A percentile compares a stretch with the other conserved stretches of the same genome.
These are phyloP conservation scores for Pichia eremophila DNA, from an alignment of 805 yeast species.

Conservation along the genomic window DNA sequence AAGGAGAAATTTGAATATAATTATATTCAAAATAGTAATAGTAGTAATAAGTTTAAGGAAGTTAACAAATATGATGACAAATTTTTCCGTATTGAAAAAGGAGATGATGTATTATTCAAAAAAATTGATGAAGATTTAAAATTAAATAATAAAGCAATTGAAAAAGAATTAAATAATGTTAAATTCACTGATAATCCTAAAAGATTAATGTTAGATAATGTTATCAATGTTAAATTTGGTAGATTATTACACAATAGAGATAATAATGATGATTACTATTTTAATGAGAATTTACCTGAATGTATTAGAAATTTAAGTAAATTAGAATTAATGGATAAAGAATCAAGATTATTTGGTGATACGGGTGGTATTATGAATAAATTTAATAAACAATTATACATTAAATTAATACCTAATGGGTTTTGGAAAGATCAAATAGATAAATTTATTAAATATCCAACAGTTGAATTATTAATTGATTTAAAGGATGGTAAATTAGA, in stretches of 20 bases:
- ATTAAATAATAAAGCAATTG: background rate
- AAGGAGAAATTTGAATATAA: constrained; percentile 22
- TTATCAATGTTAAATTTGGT: constrained; percentile 23
- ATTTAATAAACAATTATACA: constrained; percentile 21
- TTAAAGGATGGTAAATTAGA: constrained; percentile 15
- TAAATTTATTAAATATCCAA: constrained; percentile 19
- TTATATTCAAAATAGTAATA: constrained; percentile 13
- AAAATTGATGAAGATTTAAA: background rate
- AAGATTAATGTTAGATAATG: constrained; percentile 15
- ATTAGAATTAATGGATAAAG: constrained; percentile 18
- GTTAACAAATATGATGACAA: background rate
- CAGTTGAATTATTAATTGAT: constrained; percentile 25
- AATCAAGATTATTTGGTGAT: constrained; percentile 19
- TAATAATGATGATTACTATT: constrained; percentile 10
- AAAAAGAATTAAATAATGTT: constrained; percentile 6
- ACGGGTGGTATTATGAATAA: constrained; percentile 24
- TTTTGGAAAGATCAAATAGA: constrained; percentile 13
- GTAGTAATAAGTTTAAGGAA: background rate
- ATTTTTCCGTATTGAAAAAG: background rate
- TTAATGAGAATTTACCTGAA: constrained; percentile 21
- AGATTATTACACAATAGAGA: constrained; percentile 15
- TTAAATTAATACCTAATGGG: constrained; percentile 27
- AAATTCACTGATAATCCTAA: constrained; percentile 2
- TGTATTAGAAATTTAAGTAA: constrained; percentile 16
- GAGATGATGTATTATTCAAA: background rate